Evolutionary conservation across 2,329 filamentous ascomycete genomes (phyloP).

Genomic region (Thelonectria discophora): DNA sequence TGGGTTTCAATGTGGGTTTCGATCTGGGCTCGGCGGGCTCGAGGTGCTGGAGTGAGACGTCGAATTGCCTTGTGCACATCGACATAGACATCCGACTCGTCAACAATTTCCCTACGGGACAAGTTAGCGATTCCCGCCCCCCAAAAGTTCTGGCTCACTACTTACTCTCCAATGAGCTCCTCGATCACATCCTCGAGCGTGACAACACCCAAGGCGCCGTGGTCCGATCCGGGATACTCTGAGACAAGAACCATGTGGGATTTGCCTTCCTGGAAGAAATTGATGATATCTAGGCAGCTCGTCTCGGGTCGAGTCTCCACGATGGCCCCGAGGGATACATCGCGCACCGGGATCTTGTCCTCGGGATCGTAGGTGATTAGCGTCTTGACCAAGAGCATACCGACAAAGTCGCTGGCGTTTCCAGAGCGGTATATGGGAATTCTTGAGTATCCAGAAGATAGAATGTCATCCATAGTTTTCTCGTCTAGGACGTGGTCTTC

Average conservation of each 20-base stretch:
- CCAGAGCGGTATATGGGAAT: conserved; percentile 93
- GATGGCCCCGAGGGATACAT: conserved; percentile 91
- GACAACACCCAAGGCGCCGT: conserved; percentile 90
- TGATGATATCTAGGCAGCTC: conserved; percentile 97
- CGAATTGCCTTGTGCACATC: conserved; percentile 98
- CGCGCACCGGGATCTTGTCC: conserved; percentile 83
- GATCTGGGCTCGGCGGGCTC: conserved; percentile 65
- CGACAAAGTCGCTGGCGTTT: conserved; percentile 87
- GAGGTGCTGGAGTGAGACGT: conserved; percentile 84
- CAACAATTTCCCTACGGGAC: conserved; percentile 84
- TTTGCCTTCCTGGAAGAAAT: conserved; percentile 99
- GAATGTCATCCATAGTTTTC: conserved; percentile 90
- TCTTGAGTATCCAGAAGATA: conserved; percentile 92
- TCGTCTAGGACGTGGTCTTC: conserved; percentile 93
- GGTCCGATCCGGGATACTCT: conserved; percentile 86
- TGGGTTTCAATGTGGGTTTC: conserved; percentile 22
- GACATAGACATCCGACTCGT: conserved; percentile 97
- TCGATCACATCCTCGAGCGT: conserved; percentile 98
- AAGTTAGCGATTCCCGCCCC: conserved; percentile 26
- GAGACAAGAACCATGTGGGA: conserved; percentile 98
- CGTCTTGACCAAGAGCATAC: conserved; percentile 98
- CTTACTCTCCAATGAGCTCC: conserved; percentile 95
- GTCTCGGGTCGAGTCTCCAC: conserved; percentile 96
- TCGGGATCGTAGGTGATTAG: conserved; percentile 98
- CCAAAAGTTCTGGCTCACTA: conserved; percentile 35